A percentile compares a stretch with the other conserved stretches of the same genome.
These are phyloP conservation scores for Ascoidea rubescens DNA, from an alignment of 805 yeast species.

Conservation along the genomic window DNA sequence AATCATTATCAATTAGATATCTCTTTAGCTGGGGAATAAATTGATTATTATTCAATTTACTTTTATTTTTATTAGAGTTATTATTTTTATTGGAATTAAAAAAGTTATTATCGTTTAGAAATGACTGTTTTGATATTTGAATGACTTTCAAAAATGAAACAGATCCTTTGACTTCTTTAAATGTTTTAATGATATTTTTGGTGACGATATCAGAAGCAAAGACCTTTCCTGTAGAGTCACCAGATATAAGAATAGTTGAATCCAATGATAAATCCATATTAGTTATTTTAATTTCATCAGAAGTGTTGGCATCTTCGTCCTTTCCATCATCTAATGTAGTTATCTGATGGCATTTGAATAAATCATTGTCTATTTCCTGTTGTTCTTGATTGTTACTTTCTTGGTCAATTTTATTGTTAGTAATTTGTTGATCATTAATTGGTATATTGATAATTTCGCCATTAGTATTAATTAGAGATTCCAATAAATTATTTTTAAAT, in stretches of 20 bases:
- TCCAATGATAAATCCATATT: slow-evolving; percentile 53
- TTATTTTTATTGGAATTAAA: background rate
- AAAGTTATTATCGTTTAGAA: slow-evolving; percentile 4
- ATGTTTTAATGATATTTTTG: slow-evolving; percentile 41
- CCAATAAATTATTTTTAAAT: background rate
- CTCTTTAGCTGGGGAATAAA: slow-evolving; percentile 56
- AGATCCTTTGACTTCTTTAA: slow-evolving; percentile 21
- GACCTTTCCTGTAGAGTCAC: slow-evolving; percentile 60
- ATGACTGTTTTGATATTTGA: slow-evolving; percentile 6
- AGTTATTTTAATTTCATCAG: slow-evolving; percentile 16
- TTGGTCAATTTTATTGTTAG: slow-evolving; percentile 29
- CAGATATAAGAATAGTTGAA: slow-evolving; percentile 59
- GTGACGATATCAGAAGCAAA: slow-evolving; percentile 56
- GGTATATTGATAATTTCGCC: slow-evolving; percentile 16
- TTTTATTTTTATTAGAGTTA: slow-evolving; percentile 18
- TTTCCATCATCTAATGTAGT: slow-evolving; percentile 26
- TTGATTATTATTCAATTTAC: slow-evolving; percentile 19
- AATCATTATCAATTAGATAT: slow-evolving; percentile 28
- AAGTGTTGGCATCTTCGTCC: slow-evolving; percentile 14
- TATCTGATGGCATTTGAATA: slow-evolving; percentile 16
- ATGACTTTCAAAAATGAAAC: slow-evolving; percentile 20
- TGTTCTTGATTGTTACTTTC: no score
- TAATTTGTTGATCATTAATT: slow-evolving; percentile 18
- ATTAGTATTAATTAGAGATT: slow-evolving; percentile 7
- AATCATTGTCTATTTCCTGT: slow-evolving; percentile 36